These are phyloP conservation scores for Nannizziopsis arthrosporioides DNA, from an alignment of 2,329 filamentous ascomycete species.

Conservation along the genomic window DNA sequence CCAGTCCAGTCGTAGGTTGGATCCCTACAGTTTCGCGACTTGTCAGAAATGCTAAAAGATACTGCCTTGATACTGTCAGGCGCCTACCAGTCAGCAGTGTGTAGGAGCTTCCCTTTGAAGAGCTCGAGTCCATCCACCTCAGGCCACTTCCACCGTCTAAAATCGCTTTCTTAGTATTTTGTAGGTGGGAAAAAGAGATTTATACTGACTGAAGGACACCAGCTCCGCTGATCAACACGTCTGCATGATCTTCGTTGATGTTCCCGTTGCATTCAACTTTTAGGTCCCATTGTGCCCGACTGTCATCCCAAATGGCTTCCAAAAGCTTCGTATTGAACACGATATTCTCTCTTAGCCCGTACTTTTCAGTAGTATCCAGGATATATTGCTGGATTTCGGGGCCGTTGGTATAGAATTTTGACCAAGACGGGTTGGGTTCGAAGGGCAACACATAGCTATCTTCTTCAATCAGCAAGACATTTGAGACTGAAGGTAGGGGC, in stretches of 20 bases:
- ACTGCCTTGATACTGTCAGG: constrained; percentile 8
- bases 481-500: constrained; percentile 42
- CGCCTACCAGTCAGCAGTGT: constrained; percentile 32
- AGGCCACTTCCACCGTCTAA: constrained; percentile 32
- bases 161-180: background rate
- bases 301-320: constrained; percentile 43
- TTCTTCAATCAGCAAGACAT: constrained; percentile 51
- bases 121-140: constrained; percentile 35
- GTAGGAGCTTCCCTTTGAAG: constrained; percentile 37
- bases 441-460: constrained; percentile 39
- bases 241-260: constrained; percentile 19
- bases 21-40: background rate
- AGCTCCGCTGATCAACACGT: constrained; percentile 29
- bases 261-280: constrained; percentile 20
- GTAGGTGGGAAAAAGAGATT: background rate
- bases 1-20: constrained; percentile 23
- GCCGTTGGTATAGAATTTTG: constrained; percentile 46
- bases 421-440: constrained; percentile 7
- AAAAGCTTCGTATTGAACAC: constrained; percentile 47
- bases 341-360: constrained; percentile 51
- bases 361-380: constrained; percentile 50
- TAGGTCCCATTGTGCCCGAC: constrained; percentile 29
- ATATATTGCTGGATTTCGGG: constrained; percentile 57
- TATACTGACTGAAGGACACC: constrained; percentile 19
- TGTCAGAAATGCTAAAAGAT: constrained; percentile 14